These are phyloP conservation scores for Tuber brumale DNA, from an alignment of 495 filamentous ascomycete genomes.

Conservation along the genomic window DNA sequence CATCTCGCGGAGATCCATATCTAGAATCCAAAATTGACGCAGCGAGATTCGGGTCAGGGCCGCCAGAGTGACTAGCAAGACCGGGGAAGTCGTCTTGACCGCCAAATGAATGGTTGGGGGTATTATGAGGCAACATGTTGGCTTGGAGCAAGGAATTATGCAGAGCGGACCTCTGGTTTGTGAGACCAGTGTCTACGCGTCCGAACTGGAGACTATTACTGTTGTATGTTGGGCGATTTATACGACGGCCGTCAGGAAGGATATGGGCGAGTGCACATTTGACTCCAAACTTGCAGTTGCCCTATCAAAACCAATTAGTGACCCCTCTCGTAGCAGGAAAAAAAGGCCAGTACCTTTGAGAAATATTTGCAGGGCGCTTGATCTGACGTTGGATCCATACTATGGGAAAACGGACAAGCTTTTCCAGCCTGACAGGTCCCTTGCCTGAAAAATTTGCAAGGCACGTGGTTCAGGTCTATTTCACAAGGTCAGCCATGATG, in stretches of 20 bases:
- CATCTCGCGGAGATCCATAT: conserved; percentile 83
- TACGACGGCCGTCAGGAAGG: conserved; percentile 82
- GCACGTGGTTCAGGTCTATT: conserved; percentile 90
- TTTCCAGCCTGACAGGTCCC: conserved; percentile 93
- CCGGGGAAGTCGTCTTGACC: conserved; percentile 47
- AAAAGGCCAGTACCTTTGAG: conserved; percentile 64
- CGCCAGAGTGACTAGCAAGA: conserved; percentile 40
- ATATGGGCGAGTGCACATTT: conserved; percentile 97
- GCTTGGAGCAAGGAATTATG: conserved; percentile 76
- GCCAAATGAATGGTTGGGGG: conserved; percentile 42
- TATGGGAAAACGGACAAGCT: conserved; percentile 93
- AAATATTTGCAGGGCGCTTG: conserved; percentile 96
- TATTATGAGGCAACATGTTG: conserved; percentile 49
- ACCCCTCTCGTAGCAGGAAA: conserved; percentile 16
- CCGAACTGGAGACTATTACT: conserved; percentile 41
- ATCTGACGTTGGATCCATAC: conserved; percentile 68
- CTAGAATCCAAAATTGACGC: conserved; percentile 65
- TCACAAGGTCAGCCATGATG: conserved; percentile 18
- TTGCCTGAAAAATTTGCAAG: conserved; percentile 97
- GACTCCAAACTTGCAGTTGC: conserved; percentile 97
- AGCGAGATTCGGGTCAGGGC: background rate
- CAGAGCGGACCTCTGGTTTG: conserved; percentile 62
- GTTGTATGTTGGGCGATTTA: conserved; percentile 58
- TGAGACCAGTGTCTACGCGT: conserved; percentile 39
- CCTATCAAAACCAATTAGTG: conserved; percentile 49